Conservation (phyloP, 2,329 filamentous ascomycete species). For the Grosmannia penicillata region DNA sequence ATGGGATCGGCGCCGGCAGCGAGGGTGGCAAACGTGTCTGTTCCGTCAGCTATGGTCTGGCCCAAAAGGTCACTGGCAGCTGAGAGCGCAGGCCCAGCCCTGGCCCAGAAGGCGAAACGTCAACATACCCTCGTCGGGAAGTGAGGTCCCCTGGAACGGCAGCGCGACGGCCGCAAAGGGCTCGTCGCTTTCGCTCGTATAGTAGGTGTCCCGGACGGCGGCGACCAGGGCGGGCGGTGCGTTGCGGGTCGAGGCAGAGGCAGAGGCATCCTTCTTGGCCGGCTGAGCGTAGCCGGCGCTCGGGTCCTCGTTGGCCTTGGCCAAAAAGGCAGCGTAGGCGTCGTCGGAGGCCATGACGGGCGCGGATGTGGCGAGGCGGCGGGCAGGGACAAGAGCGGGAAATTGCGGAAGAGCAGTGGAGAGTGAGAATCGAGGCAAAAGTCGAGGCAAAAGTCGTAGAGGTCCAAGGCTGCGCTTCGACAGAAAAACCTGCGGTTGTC, state of each 20-base stretch:
- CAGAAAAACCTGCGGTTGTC: too few species aligned
- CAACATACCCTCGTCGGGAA: slow-evolving; percentile 52
- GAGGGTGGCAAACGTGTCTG: slow-evolving; percentile 56
- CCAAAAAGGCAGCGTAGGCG: slow-evolving; percentile 70
- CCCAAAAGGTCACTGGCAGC: too few species aligned
- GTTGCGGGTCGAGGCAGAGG: slow-evolving; percentile 12
- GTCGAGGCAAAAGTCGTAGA: too few species aligned
- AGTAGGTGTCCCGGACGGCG: slow-evolving; percentile 43
- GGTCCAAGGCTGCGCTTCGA: too few species aligned
- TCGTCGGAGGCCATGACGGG: slow-evolving; percentile 56
- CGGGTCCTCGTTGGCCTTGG: slow-evolving; percentile 73
- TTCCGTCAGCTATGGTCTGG: too few species aligned
- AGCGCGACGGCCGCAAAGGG: slow-evolving; percentile 66
- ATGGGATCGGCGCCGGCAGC: slow-evolving; percentile 42
- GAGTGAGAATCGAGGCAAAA: too few species aligned
- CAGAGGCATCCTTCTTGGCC: slow-evolving; percentile 13
- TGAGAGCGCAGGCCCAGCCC: too few species aligned
- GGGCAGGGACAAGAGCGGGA: background rate
- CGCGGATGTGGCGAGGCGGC: background rate
- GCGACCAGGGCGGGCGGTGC: slow-evolving; percentile 45
- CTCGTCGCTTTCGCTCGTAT: slow-evolving; percentile 73
- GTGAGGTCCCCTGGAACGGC: slow-evolving; percentile 36
- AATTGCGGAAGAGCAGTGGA: too few species aligned
- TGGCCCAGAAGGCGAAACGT: too few species aligned
- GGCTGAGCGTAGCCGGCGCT: slow-evolving; percentile 37